These are phyloP conservation scores for Leccinum sublutescens DNA, from an alignment of 768 basidiomycete species.

Conservation along the genomic window DNA sequence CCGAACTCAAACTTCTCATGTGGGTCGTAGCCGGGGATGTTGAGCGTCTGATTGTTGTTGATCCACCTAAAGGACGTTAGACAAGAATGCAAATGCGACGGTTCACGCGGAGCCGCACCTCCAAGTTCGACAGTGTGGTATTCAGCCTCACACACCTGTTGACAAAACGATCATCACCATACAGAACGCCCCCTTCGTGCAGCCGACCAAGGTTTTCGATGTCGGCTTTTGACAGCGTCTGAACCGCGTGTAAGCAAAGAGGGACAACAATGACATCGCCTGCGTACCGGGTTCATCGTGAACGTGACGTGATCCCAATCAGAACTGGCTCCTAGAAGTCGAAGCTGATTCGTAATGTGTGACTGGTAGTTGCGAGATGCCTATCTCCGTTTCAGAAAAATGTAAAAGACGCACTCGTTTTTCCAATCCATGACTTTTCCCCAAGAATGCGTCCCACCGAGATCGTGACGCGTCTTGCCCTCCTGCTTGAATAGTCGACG, in stretches of 20 bases:
- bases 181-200: conserved; percentile 88
- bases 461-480: conserved; percentile 80
- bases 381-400: neutral
- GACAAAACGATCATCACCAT: conserved; percentile 93
- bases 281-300: conserved; percentile 84
- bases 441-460: conserved; percentile 84
- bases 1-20: no score
- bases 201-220: conserved; percentile 87
- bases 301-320: conserved; percentile 39
- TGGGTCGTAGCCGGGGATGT: no score
- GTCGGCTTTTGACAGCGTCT: conserved; percentile 75
- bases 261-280: neutral
- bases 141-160: conserved; percentile 81
- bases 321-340: conserved; percentile 58
- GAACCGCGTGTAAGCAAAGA: conserved; percentile 25
- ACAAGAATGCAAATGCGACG: neutral
- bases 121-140: conserved; percentile 48
- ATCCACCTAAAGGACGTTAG: conserved; percentile 2
- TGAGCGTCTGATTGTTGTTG: no score
- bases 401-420: conserved; percentile 59
- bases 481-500: conserved; percentile 84
- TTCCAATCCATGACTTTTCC: conserved; percentile 96
- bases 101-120: conserved; percentile 48
- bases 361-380: conserved; percentile 68
- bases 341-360: conserved; percentile 85